phyloP scores from a whole-genome alignment of 306 rosid genomes.

The Pterocarpus macrocarpus region DNA sequence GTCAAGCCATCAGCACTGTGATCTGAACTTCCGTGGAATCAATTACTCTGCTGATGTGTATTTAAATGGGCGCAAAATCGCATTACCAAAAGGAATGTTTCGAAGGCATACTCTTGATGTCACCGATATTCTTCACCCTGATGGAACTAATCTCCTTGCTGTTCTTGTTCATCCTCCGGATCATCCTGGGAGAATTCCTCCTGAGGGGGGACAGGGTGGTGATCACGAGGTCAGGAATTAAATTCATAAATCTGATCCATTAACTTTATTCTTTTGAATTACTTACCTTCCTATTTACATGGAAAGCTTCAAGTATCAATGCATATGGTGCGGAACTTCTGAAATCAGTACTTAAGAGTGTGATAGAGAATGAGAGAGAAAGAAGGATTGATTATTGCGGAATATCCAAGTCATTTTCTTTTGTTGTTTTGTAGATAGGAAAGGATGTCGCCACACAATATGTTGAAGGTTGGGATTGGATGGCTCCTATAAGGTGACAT shows the following conservation, averaged over 20 bases:
- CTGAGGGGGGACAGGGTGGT: constrained; percentile 93
- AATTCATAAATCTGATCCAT: background rate
- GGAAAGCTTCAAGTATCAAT: background rate
- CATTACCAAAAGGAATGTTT: constrained; percentile 91
- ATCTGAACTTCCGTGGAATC: constrained; percentile 89
- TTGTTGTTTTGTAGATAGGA: constrained; percentile 72
- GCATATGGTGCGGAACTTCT: constrained; percentile 34
- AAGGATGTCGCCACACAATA: constrained; percentile 94
- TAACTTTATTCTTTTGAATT: constrained; percentile 14
- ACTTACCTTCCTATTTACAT: background rate
- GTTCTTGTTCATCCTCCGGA: constrained; percentile 97
- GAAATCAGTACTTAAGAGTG: constrained; percentile 12
- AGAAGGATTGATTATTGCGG: constrained; percentile 23
- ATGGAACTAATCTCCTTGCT: constrained; percentile 83
- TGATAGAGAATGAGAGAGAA: constrained; percentile 11
- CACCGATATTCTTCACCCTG: constrained; percentile 75
- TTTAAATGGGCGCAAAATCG: constrained; percentile 77
- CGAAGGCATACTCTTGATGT: constrained; percentile 87
- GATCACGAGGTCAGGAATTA: constrained; percentile 80
- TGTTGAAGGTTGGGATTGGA: constrained; percentile 99
- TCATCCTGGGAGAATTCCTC: constrained; percentile 90
- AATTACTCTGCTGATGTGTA: constrained; percentile 90
- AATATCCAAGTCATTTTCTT: constrained; percentile 30
- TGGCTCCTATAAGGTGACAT: constrained; percentile 94
- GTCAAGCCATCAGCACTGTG: constrained; percentile 75